These are phyloP conservation scores for Cladosporium cucumerinum DNA, from an alignment of 2,329 filamentous ascomycete genomes.

Conservation along the genomic window DNA sequence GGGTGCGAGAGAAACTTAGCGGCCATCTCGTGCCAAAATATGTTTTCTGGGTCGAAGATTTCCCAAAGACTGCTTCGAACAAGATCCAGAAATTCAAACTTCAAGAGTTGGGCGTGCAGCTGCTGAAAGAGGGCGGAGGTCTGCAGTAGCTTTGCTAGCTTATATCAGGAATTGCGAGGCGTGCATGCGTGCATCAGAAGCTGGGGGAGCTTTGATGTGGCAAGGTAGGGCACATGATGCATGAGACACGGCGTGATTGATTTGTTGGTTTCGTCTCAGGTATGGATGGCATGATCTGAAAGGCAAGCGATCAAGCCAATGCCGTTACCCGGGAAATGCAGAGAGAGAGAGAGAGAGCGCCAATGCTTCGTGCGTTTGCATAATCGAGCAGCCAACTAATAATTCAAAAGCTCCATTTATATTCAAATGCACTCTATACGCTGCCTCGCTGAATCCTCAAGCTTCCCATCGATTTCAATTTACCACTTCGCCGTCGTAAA, in stretches of 20 bases:
- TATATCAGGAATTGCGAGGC: neutral
- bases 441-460: neutral
- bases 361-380: neutral
- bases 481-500: neutral
- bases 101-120: constrained; percentile 59
- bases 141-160: constrained; percentile 16
- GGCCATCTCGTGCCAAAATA: constrained; percentile 80
- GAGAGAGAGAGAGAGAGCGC: no score
- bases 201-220: neutral
- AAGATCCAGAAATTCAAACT: constrained; percentile 96
- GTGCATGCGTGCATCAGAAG: neutral
- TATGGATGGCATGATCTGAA: neutral
- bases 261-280: neutral
- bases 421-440: neutral
- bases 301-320: neutral
- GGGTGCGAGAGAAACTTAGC: constrained; percentile 68
- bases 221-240: neutral
- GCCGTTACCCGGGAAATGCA: neutral
- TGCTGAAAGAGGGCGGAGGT: constrained; percentile 43
- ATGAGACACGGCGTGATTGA: neutral
- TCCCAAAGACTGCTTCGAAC: constrained; percentile 91
- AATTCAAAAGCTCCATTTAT: neutral
- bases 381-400: neutral
- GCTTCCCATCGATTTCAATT: neutral
- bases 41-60: constrained; percentile 82